Conservation (phyloP, 2,329 filamentous ascomycete species). For the Ophiostoma ulmi region DNA sequence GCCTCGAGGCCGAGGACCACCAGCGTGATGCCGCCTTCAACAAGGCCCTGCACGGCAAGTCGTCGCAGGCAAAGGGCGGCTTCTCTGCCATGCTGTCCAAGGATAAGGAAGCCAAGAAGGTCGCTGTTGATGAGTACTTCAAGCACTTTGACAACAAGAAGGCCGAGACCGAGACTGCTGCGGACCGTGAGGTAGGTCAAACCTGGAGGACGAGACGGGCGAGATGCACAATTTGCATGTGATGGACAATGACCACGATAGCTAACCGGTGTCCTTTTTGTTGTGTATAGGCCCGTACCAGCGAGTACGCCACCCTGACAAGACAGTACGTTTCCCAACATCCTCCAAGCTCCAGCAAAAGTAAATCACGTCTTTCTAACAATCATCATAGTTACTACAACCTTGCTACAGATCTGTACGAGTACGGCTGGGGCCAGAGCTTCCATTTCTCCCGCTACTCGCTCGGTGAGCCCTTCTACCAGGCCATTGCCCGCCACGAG, state of each 20-base stretch:
- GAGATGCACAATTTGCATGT: background rate
- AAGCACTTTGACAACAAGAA: constrained; percentile 80
- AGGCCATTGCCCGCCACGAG: constrained; percentile 92
- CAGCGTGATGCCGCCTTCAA: constrained; percentile 84
- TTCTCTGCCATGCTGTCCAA: constrained; percentile 83
- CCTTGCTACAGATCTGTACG: constrained; percentile 90
- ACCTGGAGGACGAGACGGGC: background rate
- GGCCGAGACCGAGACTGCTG: constrained; percentile 72
- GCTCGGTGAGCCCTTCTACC: constrained; percentile 76
- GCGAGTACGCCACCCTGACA: constrained; percentile 88
- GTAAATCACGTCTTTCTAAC: background rate
- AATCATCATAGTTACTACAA: constrained; percentile 61
- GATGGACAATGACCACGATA: background rate
- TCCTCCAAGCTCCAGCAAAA: too few species aligned
- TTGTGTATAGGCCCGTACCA: constrained; percentile 59
- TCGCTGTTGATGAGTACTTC: constrained; percentile 75
- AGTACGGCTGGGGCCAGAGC: constrained; percentile 92
- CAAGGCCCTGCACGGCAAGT: constrained; percentile 75
- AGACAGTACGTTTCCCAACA: constrained; percentile 58
- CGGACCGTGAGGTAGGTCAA: constrained; percentile 66
- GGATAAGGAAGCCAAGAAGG: constrained; percentile 51
- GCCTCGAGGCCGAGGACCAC: constrained; percentile 77
- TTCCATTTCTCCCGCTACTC: constrained; percentile 98
- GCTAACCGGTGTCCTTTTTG: constrained; percentile 9
- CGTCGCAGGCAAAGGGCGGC: constrained; percentile 64